Evolutionary conservation across 805 yeast genomes (phyloP), one percentile per base, ranked within the genome.

Genomic region (Teunomyces kruisii): DNA sequence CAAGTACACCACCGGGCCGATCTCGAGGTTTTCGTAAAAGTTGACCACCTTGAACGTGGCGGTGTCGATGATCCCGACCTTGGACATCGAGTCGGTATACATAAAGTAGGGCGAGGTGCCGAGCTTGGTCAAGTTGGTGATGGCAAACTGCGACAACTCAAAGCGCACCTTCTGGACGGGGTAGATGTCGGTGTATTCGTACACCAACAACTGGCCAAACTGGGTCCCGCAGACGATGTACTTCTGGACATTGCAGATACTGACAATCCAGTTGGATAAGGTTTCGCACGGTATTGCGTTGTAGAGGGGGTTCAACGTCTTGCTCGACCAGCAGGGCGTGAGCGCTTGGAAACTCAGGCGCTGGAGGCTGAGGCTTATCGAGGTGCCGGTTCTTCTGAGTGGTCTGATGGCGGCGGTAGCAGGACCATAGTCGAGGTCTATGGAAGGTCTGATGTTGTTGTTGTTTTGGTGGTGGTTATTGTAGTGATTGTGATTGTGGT

Each of bases 41-140:
- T 47, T 47, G 27, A 51, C 50, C 9, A 54, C 47, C 32, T 37
- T 26, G 39, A 52, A 48, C 5, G 52, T 45, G 5, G 40, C 30
- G 14, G 55, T 19, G 39, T 60, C 50, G 22, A 66, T 42, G 1
- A 66, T 52, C 0, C 71, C 70, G 2, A 64, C 50, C 44, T 60
- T 62, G 7, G 68, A 59, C 53, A 66, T 58, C 8, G 65, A 49
- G 46, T 67, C 72, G 32, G 58, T 40, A 46, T 49, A 66, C 4
- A 64, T 16, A 9, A 59, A 19, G 38, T 57, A 49, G n/a, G 53
- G 40, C 32, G 54, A 49, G 8, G 51, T 41, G 4, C 43, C 48
- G 27, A 62, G 56, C 16, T 43, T 43, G 6, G 46, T 27, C 38
- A 63, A 33, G 14, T 51, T 51, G 9, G 43, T 43, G 9, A 67